Evolutionary conservation across 1,284 basidiomycete species (phyloP), one percentile per base, ranked within the genome.

Genomic region (Cystodermella granulosa): DNA sequence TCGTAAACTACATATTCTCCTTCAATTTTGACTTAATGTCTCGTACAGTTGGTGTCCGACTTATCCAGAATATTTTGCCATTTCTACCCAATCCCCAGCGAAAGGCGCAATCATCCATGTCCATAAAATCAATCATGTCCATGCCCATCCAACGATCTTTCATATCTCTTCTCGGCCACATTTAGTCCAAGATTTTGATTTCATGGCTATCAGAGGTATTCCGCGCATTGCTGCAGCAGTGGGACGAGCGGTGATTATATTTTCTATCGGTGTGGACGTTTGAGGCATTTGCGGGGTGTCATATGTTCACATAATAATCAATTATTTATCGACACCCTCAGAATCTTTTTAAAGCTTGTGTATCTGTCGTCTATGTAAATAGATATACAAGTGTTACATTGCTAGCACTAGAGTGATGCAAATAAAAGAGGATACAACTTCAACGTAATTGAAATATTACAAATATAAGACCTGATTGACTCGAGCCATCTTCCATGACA

Each of bases 111-210:
- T 77, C 22, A 72, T 89, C 35, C 76, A 85, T 57, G 70, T 90
- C 28, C 76, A 85, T 66, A 84, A 84, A 53, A 69, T 73, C 36
- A 70, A 72, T 42, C 84, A 83, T 61, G 62, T 80, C 13, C 74
- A 83, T 39, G 76, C 82, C 20, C 75, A 78, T 51, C 83, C 86
- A 18, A 79, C 75, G 8, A 63, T 72, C 15, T 77, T 87, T 43
- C 65, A 65, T 37, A 58, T 89, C 43, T 74, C 74, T 18, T 70
- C 77, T 20, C 74, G 75, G 20, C 86, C 86, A 16, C 75, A 83
- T 59, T 72, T 74, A 49, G 70, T 88, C 31, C 73, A 76, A 39
- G 82, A 86, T 58, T 87, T 90, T 56, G 86, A 89, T 66, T 90
- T 87, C 65, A 61, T 89, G 43, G 70, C 74, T 7, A 53, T 72